Conservation (phyloP, 805 yeast genomes). For the Schwanniomyces yamadae region DNA sequence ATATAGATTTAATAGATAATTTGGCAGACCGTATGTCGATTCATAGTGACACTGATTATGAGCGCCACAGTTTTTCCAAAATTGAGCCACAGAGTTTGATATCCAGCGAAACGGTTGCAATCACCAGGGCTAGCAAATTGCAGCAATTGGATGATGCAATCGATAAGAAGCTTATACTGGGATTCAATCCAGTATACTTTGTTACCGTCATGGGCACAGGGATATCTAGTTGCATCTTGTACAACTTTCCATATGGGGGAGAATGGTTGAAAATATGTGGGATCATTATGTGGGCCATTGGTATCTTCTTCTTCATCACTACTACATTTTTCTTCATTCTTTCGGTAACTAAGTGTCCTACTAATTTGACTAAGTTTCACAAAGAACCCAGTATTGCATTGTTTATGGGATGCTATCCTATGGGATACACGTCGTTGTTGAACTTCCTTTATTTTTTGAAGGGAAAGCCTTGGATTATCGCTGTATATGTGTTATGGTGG, state of each 20-base stretch:
- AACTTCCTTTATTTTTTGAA: conserved; percentile 53
- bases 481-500: conserved; percentile 73
- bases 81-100: background rate
- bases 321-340: conserved; percentile 42
- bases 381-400: conserved; percentile 48
- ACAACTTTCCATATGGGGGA: conserved; percentile 63
- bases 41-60: too few species aligned
- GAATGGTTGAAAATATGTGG: conserved; percentile 60
- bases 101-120: background rate
- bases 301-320: conserved; percentile 47
- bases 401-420: conserved; percentile 75
- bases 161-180: conserved; percentile 14
- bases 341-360: conserved; percentile 37
- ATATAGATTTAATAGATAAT: too few species aligned
- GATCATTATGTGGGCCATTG: conserved; percentile 60
- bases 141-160: conserved; percentile 6
- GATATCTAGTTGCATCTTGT: conserved; percentile 60
- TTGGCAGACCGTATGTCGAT: too few species aligned
- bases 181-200: conserved; percentile 56
- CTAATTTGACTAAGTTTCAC: conserved; percentile 15
- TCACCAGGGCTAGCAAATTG: background rate
- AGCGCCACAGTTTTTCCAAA: conserved; percentile 2
- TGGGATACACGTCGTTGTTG: conserved; percentile 72
- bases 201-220: conserved; percentile 87
- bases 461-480: conserved; percentile 42